Conservation (phyloP, 345 rosid genomes). For the Diplotaxis tenuifolia region DNA sequence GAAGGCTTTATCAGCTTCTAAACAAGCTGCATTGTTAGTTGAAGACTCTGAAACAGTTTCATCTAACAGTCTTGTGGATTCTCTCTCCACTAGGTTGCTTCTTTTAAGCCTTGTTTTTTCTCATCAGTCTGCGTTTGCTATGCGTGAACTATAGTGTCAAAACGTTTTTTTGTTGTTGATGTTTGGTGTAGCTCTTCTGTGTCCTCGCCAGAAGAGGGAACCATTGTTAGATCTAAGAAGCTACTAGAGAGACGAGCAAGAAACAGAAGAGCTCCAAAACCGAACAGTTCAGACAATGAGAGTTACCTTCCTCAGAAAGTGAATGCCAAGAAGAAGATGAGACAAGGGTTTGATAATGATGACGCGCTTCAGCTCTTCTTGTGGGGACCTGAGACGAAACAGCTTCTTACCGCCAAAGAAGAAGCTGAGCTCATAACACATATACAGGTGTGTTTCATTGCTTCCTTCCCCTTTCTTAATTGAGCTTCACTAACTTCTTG, state of each 20-base stretch:
- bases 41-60: slow-evolving; percentile 35
- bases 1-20: slow-evolving; percentile 72
- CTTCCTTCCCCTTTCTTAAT: slow-evolving; percentile 1
- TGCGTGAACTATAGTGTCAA: not conserved
- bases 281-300: slow-evolving; percentile 39
- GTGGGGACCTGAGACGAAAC: slow-evolving; percentile 76
- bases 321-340: slow-evolving; percentile 43
- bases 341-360: slow-evolving; percentile 49
- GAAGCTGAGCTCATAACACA: slow-evolving; percentile 65
- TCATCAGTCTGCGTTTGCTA: slow-evolving; percentile 14
- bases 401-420: slow-evolving; percentile 68
- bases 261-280: slow-evolving; percentile 49
- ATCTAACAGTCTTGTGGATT: slow-evolving; percentile 35
- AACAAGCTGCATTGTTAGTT: slow-evolving; percentile 56
- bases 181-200: slow-evolving; percentile 43
- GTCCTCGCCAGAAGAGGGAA: slow-evolving; percentile 38
- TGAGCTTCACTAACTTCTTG: slow-evolving; percentile 3
- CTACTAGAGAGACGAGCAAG: slow-evolving; percentile 57
- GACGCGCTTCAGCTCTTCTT: slow-evolving; percentile 76
- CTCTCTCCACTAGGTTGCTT: slow-evolving; percentile 53
- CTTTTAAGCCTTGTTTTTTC: slow-evolving; percentile 7
- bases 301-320: slow-evolving; percentile 39
- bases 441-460: slow-evolving; percentile 54
- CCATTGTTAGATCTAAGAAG: slow-evolving; percentile 59
- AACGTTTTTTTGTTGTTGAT: not conserved